Percentiles rank a stretch among this genome's conserved stretches.
These are phyloP conservation scores for Coleophoma eucalyptorum DNA, from an alignment of 2,329 filamentous ascomycete species.

Conservation along the genomic window DNA sequence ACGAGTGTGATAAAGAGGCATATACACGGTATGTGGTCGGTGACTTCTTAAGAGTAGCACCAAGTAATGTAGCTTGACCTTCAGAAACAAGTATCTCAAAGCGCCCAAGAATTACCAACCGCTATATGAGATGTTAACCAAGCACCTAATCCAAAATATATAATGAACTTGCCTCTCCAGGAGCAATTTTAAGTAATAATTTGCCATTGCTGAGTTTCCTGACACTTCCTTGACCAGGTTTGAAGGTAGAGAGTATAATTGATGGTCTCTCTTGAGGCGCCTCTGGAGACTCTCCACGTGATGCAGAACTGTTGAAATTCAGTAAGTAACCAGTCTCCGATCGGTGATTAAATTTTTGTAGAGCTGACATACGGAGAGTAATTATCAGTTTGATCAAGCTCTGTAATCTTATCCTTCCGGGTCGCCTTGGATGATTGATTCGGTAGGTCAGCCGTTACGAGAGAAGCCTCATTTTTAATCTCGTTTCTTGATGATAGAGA, in stretches of 20 bases:
- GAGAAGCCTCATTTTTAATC: too few species aligned
- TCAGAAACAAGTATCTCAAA: slow-evolving; percentile 59
- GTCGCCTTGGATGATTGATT: too few species aligned
- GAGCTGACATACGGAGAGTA: background rate
- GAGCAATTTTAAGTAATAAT: slow-evolving; percentile 37
- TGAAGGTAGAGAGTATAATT: slow-evolving; percentile 41
- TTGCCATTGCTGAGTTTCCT: slow-evolving; percentile 32
- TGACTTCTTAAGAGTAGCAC: slow-evolving; percentile 53
- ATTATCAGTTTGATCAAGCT: too few species aligned
- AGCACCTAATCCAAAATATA: background rate
- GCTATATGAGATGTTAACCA: slow-evolving; percentile 34
- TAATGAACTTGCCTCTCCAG: slow-evolving; percentile 41
- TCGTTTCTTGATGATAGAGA: too few species aligned
- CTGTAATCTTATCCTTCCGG: too few species aligned
- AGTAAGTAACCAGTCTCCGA: background rate
- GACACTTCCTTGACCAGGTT: slow-evolving; percentile 40
- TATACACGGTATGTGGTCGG: slow-evolving; percentile 51
- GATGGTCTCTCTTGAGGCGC: slow-evolving; percentile 19
- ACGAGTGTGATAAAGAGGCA: slow-evolving; percentile 64
- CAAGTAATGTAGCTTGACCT: slow-evolving; percentile 62
- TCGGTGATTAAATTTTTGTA: slow-evolving; percentile 24
- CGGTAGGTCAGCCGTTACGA: too few species aligned
- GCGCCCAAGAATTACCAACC: slow-evolving; percentile 61
- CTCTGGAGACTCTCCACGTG: slow-evolving; percentile 18
- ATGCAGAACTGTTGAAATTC: slow-evolving; percentile 13